Conservation (phyloP, 202 grass and related monocot genomes). For the Elaeis oleifera region DNA sequence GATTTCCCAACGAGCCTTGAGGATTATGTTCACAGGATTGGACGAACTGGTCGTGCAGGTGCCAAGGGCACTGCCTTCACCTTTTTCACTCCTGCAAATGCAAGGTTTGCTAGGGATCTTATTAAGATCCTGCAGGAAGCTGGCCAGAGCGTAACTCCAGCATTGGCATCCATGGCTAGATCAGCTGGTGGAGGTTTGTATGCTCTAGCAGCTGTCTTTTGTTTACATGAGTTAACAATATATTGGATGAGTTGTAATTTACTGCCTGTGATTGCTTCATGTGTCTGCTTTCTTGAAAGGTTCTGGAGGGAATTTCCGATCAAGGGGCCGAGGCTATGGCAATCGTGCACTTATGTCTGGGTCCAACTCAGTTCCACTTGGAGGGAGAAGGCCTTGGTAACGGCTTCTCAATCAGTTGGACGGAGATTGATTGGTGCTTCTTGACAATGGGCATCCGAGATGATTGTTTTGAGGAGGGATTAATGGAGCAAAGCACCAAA, state of each 20-base stretch:
- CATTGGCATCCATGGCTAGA: constrained; percentile 55
- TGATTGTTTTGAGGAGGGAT: too few relatives aligned
- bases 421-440: constrained; percentile 17
- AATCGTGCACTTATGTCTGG: constrained; percentile 39
- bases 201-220: not conserved
- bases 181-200: constrained; percentile 45
- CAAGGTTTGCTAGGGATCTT: constrained; percentile 70
- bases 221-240: not conserved
- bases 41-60: constrained; percentile 90
- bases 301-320: constrained; percentile 52
- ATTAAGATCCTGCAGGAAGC: constrained; percentile 82
- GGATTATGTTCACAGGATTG: constrained; percentile 98
- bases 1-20: constrained; percentile 92
- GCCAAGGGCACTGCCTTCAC: constrained; percentile 78
- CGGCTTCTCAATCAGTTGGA: constrained; percentile 9
- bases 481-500: too few relatives aligned
- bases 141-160: constrained; percentile 67
- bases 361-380: constrained; percentile 38
- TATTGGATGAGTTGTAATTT: not conserved
- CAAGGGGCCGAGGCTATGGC: constrained; percentile 52
- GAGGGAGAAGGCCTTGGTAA: constrained; percentile 43
- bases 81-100: constrained; percentile 72
- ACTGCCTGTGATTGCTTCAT: constrained; percentile 9
- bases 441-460: too few relatives aligned
- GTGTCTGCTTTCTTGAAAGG: not conserved